Evolutionary conservation across 495 filamentous ascomycete species (phyloP).

Genomic region (Xylaria flabelliformis): DNA sequence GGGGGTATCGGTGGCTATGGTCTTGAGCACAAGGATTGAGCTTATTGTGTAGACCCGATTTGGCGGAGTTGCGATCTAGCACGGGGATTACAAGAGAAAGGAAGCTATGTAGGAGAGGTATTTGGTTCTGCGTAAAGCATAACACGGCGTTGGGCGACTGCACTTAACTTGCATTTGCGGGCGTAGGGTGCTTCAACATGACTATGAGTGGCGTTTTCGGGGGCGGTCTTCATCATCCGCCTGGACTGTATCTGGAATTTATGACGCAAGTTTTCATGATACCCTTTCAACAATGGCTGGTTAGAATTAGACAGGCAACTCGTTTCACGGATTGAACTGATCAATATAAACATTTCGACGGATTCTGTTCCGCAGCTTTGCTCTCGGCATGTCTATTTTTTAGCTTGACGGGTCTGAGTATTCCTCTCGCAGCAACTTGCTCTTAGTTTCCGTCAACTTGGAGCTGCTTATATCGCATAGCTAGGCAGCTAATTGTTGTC

Average conservation of each 20-base stretch:
- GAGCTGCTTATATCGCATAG: neutral
- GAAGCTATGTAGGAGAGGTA: neutral
- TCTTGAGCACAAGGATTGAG: conserved; percentile 63
- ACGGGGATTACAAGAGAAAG: neutral
- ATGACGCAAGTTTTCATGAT: conserved; percentile 33
- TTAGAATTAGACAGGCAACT: conserved; percentile 21
- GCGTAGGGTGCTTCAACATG: conserved; percentile 36
- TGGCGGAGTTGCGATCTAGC: neutral
- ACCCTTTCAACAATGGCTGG: conserved; percentile 44
- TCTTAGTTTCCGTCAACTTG: neutral
- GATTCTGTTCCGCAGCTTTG: neutral
- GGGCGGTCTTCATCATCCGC: conserved; percentile 20
- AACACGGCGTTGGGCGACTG: conserved; percentile 29
- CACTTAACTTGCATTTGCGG: conserved; percentile 43
- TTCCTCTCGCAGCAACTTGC: neutral
- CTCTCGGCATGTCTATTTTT: neutral
- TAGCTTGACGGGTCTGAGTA: neutral
- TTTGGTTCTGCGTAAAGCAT: conserved; percentile 9
- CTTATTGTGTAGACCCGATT: conserved; percentile 14
- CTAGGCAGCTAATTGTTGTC: neutral
- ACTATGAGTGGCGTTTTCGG: conserved; percentile 27
- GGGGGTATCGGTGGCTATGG: conserved; percentile 85
- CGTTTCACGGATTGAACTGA: conserved; percentile 4
- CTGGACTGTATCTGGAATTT: conserved; percentile 6
- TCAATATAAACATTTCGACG: neutral